Evolutionary conservation across 2,329 filamentous ascomycete genomes (phyloP), one percentile per base, ranked within the genome.

Genomic region (Fusarium ambrosium): DNA sequence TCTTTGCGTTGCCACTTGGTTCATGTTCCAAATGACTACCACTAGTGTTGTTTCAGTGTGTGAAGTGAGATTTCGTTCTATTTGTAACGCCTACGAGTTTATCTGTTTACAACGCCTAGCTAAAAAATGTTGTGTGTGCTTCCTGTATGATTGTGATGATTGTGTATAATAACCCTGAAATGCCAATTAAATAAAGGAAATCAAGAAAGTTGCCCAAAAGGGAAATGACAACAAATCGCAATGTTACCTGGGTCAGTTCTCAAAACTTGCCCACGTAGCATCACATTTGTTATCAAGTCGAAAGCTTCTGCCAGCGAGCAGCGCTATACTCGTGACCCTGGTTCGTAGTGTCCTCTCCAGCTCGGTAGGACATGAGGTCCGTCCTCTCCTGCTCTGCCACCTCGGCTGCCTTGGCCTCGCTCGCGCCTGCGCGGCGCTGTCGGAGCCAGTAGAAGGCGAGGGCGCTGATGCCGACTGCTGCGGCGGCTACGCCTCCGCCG

Each of bases 401-500:
- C 66, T 85, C 82, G 37, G 84, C 84, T 18, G 86, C 87, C 41
- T 83, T 83, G 41, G 89, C 88, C 79, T 92, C 90, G 24, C 77
- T 79, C 22, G 84, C 84, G 14, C 90, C 90, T 0, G 82, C 82
- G 48, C 86, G 85, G 41, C 90, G 86, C 80, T 91, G 89, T 48
- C 85, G 85, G 78, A 90, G 82, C 81, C 87, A 91, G 83, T 88
- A 89, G 78, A 89, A 87, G 22, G 87, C 78, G 8, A 86, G 82
- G 0, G 82, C 81, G 32, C 79, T 81, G 18, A 88, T 29, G 0
- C 88, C 76, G 7, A 86, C 69, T 27, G 83, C 86, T 8, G 80
- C 88, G 0, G 86, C 85, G 20, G 75, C 81, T n/a, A 82, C 87
- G 3, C 83, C 85, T 11, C 81, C 81, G 4, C 84, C 86, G 73